Evolutionary conservation across 768 basidiomycete genomes (phyloP).

Genomic region (Panellus pusillus): DNA sequence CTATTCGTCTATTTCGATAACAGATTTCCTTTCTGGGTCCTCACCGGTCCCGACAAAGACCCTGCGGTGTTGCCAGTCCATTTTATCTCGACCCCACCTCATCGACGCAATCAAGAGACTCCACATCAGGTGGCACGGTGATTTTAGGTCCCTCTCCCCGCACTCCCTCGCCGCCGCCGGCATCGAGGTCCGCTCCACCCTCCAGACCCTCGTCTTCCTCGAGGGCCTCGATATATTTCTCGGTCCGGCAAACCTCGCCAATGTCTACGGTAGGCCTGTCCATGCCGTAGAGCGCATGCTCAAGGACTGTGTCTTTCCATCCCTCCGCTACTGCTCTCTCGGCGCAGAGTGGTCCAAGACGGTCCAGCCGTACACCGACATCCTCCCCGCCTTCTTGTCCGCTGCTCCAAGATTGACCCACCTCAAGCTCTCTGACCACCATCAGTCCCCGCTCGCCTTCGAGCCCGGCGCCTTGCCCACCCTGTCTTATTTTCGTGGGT

Average conservation of each 20-base stretch:
- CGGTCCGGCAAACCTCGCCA: constrained; percentile 42
- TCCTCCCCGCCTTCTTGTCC: constrained; percentile 44
- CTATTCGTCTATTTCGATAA: constrained; percentile 52
- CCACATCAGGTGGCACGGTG: constrained; percentile 55
- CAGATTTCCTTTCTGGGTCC: constrained; percentile 44
- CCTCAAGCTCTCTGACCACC: constrained; percentile 48
- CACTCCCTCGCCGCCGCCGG: constrained; percentile 39
- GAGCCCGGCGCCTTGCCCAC: constrained; percentile 44
- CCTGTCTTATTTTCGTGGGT: constrained; percentile 59
- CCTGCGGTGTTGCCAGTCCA: constrained; percentile 51
- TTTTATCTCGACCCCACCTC: constrained; percentile 47
- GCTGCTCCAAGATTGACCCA: constrained; percentile 42
- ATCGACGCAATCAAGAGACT: constrained; percentile 45
- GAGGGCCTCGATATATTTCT: constrained; percentile 58
- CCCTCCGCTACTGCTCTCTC: constrained; percentile 41
- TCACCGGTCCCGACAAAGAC: constrained; percentile 44
- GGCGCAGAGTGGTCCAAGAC: constrained; percentile 47
- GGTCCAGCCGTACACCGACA: constrained; percentile 39
- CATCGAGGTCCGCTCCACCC: constrained; percentile 36
- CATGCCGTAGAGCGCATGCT: constrained; percentile 51
- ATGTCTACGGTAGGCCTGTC: constrained; percentile 23
- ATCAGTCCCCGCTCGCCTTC: constrained; percentile 38
- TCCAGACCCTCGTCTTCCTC: constrained; percentile 40
- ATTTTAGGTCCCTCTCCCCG: constrained; percentile 29
- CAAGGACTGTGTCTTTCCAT: constrained; percentile 38